Percentiles rank a stretch among this genome's conserved stretches.
Conservation (phyloP, 148 eudicot genomes). For the Limonium bicolor region DNA sequence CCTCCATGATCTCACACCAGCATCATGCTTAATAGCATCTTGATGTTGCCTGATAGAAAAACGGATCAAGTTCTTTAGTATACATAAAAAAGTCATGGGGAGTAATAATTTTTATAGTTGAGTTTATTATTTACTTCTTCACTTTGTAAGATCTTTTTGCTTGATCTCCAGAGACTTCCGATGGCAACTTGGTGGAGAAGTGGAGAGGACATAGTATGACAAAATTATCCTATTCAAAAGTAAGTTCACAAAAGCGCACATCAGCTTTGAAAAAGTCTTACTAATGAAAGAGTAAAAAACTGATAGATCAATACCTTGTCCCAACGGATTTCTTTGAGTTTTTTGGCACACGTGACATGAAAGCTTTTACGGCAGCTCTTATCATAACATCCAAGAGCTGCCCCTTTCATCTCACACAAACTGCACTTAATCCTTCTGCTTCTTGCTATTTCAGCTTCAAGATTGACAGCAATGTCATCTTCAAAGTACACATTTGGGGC, state of each 20-base stretch:
- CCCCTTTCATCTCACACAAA: constrained; percentile 78
- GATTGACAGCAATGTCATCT: constrained; percentile 45
- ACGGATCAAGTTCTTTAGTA: neutral
- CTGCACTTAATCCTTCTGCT: constrained; percentile 78
- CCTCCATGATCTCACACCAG: constrained; percentile 21
- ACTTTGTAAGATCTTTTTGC: constrained; percentile 20
- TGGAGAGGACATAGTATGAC: constrained; percentile 90
- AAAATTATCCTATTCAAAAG: constrained; percentile 64
- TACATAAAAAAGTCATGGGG: no score
- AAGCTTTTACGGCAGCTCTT: constrained; percentile 83
- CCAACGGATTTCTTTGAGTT: constrained; percentile 69
- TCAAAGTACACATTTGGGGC: constrained; percentile 87
- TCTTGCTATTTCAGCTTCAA: constrained; percentile 54
- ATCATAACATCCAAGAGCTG: constrained; percentile 92
- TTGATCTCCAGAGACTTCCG: constrained; percentile 28
- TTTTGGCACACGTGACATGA: constrained; percentile 85
- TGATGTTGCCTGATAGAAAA: constrained; percentile 9
- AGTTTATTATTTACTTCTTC: constrained; percentile 45
- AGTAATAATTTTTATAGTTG: neutral
- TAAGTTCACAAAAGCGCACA: no score
- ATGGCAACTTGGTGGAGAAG: constrained; percentile 53
- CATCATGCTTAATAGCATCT: constrained; percentile 13
- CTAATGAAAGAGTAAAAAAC: no score
- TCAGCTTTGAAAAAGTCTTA: no score
- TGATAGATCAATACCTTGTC: no score